These are phyloP conservation scores for Trichoderma sp. DNA, from an alignment of 2,329 filamentous ascomycete genomes.

Conservation along the genomic window DNA sequence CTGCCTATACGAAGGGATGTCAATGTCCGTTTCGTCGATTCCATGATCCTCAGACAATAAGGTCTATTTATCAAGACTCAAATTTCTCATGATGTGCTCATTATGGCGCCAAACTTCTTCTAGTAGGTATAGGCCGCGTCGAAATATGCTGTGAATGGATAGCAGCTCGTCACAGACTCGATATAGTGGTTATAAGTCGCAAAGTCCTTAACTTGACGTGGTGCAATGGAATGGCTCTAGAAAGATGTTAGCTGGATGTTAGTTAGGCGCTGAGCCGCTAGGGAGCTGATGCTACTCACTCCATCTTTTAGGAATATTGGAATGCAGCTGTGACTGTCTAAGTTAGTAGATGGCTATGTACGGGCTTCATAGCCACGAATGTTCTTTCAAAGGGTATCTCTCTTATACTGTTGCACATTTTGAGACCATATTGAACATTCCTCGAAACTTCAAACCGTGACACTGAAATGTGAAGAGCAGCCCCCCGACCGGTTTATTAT, in stretches of 20 bases:
- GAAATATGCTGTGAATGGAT: neutral
- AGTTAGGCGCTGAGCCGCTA: neutral
- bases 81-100: neutral
- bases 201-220: neutral
- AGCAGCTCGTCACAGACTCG: neutral
- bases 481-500: neutral
- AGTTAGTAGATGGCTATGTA: neutral
- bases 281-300: neutral
- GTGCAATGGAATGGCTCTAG: neutral
- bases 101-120: neutral
- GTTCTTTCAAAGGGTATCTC: neutral
- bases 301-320: neutral
- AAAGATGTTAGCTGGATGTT: neutral
- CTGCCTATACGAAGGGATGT: neutral
- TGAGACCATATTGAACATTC: neutral
- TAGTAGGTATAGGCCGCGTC: neutral
- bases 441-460: neutral
- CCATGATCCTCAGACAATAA: neutral
- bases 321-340: slow-evolving; percentile 13
- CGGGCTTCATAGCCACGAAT: neutral
- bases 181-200: neutral
- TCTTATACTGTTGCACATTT: neutral
- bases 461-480: neutral
- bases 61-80: neutral
- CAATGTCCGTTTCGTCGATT: neutral